Evolutionary conservation across 225 moss, liverwort and hornwort species (phyloP).

Genomic region (Bryoerythrophyllum caledonicum): DNA sequence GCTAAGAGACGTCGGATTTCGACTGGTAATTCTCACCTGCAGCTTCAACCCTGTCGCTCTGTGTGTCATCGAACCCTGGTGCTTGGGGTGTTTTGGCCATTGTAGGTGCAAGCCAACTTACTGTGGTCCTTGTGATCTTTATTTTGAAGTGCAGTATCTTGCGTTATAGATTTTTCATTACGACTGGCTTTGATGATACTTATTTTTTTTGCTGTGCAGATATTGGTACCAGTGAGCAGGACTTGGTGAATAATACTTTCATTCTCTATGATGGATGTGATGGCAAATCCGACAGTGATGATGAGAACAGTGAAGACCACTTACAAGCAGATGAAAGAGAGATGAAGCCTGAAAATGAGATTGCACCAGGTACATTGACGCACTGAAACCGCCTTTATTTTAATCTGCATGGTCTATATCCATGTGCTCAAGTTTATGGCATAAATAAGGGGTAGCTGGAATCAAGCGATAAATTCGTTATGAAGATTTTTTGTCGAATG

Average conservation of each 20-base stretch:
- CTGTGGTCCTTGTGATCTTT: neutral
- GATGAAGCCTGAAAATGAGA: slow-evolving; percentile 55
- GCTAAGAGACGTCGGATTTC: slow-evolving; percentile 63
- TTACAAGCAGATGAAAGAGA: slow-evolving; percentile 57
- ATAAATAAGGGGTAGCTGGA: slow-evolving; percentile 3
- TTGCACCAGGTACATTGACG: slow-evolving; percentile 35
- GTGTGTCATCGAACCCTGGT: too few species aligned
- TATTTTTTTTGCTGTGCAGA: slow-evolving; percentile 34
- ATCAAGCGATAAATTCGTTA: neutral
- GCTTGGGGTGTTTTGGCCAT: slow-evolving; percentile 3
- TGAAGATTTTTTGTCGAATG: neutral
- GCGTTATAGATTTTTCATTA: neutral
- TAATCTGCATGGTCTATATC: neutral
- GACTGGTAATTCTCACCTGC: slow-evolving; percentile 32
- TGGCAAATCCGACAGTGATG: slow-evolving; percentile 55
- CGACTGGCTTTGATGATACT: slow-evolving; percentile 13
- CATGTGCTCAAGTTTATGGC: slow-evolving; percentile 16
- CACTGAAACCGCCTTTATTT: neutral
- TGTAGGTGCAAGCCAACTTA: neutral
- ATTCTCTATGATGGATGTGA: slow-evolving; percentile 58
- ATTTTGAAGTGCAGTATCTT: neutral
- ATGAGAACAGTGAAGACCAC: slow-evolving; percentile 52
- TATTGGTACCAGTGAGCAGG: slow-evolving; percentile 64
- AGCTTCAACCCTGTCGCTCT: neutral
- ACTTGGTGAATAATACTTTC: slow-evolving; percentile 52